These are phyloP conservation scores for Coemansia nantahalensis DNA, from an alignment of 192 early-diverging fungal genomes.

Conservation along the genomic window DNA sequence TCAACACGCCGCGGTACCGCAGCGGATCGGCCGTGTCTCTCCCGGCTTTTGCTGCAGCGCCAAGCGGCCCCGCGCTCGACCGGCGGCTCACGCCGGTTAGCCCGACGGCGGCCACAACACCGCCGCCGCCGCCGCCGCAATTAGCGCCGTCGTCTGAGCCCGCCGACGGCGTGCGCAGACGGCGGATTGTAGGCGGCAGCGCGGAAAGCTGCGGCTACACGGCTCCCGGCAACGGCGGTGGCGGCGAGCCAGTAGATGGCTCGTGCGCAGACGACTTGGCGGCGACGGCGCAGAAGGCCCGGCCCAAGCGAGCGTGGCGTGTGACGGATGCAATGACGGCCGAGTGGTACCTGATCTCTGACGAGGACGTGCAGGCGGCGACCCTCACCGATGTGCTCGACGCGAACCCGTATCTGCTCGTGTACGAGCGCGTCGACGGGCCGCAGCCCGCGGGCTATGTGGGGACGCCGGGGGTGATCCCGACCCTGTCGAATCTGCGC, in stretches of 20 bases:
- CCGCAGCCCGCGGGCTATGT: slow-evolving; percentile 23
- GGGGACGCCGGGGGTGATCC: slow-evolving; percentile 38
- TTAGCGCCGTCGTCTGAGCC: too few relatives aligned
- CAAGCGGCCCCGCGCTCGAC: slow-evolving; percentile 11
- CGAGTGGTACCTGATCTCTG: slow-evolving; percentile 69
- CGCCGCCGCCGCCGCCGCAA: too few relatives aligned
- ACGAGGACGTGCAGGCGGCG: slow-evolving; percentile 64
- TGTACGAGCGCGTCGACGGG: slow-evolving; percentile 62
- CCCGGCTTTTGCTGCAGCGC: slow-evolving; percentile 1
- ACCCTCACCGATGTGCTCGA: slow-evolving; percentile 59
- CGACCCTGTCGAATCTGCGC: slow-evolving; percentile 44
- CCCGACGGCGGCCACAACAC: slow-evolving; percentile 3
- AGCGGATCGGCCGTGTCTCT: slow-evolving; percentile 33
- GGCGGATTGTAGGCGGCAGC: slow-evolving; percentile 38
- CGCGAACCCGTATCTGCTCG: slow-evolving; percentile 71
- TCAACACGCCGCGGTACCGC: slow-evolving; percentile 47
- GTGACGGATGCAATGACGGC: slow-evolving; percentile 47
- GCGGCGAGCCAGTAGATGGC: slow-evolving; percentile 22
- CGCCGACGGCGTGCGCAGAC: slow-evolving; percentile 27
- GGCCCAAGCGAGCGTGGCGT: slow-evolving; percentile 46
- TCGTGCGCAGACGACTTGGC: slow-evolving; percentile 7
- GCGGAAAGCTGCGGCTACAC: slow-evolving; percentile 2
- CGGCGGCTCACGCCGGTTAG: slow-evolving; percentile 25
- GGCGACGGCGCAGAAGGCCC: slow-evolving; percentile 6
- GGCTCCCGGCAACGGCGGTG: slow-evolving; percentile 3